Percentiles rank a stretch among this genome's conserved stretches.
Evolutionary conservation across 352 stramenopile species (phyloP).

Genomic region (Phytophthora aleatoria): DNA sequence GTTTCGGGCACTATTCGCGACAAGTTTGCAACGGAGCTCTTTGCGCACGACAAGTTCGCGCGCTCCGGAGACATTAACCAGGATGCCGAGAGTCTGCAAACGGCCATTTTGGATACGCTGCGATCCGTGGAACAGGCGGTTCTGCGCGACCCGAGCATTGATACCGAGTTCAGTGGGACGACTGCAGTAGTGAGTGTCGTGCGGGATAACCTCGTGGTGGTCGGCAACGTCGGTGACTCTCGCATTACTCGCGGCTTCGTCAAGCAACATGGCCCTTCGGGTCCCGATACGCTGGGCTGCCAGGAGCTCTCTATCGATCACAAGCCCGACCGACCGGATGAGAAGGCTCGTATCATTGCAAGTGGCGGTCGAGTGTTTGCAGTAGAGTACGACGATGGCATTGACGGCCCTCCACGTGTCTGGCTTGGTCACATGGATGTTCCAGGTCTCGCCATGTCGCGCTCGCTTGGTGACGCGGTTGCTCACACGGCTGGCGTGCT

Average conservation of each 20-base stretch:
- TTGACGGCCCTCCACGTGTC: slow-evolving; percentile 97
- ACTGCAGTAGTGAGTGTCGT: slow-evolving; percentile 81
- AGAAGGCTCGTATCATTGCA: slow-evolving; percentile 95
- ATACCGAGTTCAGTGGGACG: slow-evolving; percentile 93
- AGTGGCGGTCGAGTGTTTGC: slow-evolving; percentile 97
- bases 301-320: slow-evolving; percentile 97
- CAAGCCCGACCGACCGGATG: slow-evolving; percentile 95
- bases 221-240: slow-evolving; percentile 98
- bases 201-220: slow-evolving; percentile 85
- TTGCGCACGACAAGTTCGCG: slow-evolving; percentile 88
- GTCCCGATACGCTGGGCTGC: slow-evolving; percentile 37
- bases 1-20: slow-evolving; percentile 92
- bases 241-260: slow-evolving; percentile 90
- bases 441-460: slow-evolving; percentile 97
- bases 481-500: slow-evolving; percentile 95
- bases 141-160: slow-evolving; percentile 90
- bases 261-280: slow-evolving; percentile 28
- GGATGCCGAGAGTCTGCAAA: slow-evolving; percentile 65
- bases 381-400: slow-evolving; percentile 98
- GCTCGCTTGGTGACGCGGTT: slow-evolving; percentile 96
- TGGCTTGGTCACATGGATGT: slow-evolving; percentile 99
- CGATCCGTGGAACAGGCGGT: slow-evolving; percentile 78
- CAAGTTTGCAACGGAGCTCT: slow-evolving; percentile 89
- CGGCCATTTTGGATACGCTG: slow-evolving; percentile 60
- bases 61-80: slow-evolving; percentile 51